These are phyloP conservation scores for Ogataea corticis DNA, from an alignment of 805 yeast species.

Conservation along the genomic window DNA sequence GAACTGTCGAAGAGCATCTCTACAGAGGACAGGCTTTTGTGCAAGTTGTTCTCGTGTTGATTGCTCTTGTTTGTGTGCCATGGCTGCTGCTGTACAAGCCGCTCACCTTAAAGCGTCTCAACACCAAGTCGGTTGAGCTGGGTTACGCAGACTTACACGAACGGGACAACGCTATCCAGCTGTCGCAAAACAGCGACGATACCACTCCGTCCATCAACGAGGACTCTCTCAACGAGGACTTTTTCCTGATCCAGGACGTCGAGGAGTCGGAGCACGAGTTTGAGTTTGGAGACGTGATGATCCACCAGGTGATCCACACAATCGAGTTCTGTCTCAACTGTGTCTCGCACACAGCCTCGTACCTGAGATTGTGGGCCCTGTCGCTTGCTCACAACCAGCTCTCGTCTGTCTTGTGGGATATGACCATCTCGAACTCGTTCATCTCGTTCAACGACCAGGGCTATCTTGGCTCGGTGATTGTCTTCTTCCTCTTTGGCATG, in stretches of 20 bases:
- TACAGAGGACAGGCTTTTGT: slow-evolving; percentile 65
- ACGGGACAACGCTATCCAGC: slow-evolving; percentile 20
- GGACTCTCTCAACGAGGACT: slow-evolving; percentile 31
- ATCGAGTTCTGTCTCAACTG: slow-evolving; percentile 79
- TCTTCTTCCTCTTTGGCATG: slow-evolving; percentile 64
- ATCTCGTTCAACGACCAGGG: slow-evolving; percentile 47
- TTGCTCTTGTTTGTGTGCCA: slow-evolving; percentile 73
- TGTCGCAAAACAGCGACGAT: slow-evolving; percentile 33
- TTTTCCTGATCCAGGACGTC: slow-evolving; percentile 24
- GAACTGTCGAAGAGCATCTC: slow-evolving; percentile 61
- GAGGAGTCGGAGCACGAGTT: slow-evolving; percentile 44
- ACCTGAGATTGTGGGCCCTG: slow-evolving; percentile 75
- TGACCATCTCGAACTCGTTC: slow-evolving; percentile 69
- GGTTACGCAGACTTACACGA: slow-evolving; percentile 52
- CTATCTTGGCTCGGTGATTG: slow-evolving; percentile 52
- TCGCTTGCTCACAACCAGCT: slow-evolving; percentile 81
- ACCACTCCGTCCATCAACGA: slow-evolving; percentile 18
- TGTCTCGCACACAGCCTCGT: slow-evolving; percentile 79
- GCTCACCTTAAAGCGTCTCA: slow-evolving; percentile 41
- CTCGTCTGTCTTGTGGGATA: slow-evolving; percentile 71
- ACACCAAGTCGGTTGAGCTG: slow-evolving; percentile 50
- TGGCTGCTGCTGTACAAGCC: slow-evolving; percentile 71
- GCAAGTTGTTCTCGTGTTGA: slow-evolving; percentile 55
- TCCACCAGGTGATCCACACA: slow-evolving; percentile 79
- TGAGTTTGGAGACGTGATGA: slow-evolving; percentile 66